Evolutionary conservation across 2,329 filamentous ascomycete species (phyloP).

Genomic region (Aspergillus niger): DNA sequence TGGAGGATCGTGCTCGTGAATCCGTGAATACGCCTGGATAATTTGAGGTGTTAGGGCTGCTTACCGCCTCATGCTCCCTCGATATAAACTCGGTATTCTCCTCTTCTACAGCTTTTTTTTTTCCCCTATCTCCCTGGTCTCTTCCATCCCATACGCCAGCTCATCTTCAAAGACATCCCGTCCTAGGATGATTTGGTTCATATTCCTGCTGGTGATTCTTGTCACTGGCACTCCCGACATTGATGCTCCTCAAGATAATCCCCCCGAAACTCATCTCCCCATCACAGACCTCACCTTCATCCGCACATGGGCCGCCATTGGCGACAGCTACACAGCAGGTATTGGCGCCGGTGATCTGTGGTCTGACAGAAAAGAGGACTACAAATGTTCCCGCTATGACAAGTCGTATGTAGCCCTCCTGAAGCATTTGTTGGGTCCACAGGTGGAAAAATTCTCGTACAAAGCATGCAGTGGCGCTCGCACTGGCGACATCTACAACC

Average conservation of each 20-base stretch:
- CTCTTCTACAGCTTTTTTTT: no score
- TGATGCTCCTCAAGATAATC: background rate
- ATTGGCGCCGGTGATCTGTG: slow-evolving; percentile 32
- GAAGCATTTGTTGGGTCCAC: background rate
- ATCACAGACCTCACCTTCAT: slow-evolving; percentile 28
- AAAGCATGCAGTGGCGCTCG: slow-evolving; percentile 13
- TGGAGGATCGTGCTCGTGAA: no score
- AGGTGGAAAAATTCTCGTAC: slow-evolving; percentile 3
- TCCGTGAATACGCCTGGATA: no score
- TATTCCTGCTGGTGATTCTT: background rate
- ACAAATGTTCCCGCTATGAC: slow-evolving; percentile 24
- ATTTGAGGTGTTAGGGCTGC: no score
- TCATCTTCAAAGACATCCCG: no score
- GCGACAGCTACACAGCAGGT: slow-evolving; percentile 44
- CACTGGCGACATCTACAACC: slow-evolving; percentile 5
- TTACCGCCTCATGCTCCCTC: no score
- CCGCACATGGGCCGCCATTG: slow-evolving; percentile 38
- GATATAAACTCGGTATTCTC: no score
- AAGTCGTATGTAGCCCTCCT: slow-evolving; percentile 9
- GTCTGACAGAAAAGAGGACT: slow-evolving; percentile 29
- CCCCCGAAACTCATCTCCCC: background rate
- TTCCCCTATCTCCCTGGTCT: no score
- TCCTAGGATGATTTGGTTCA: background rate
- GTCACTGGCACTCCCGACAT: background rate
- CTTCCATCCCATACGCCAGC: no score